Percentiles rank a stretch among this genome's conserved stretches.
These are phyloP conservation scores for Penicillium sp. DNA, from an alignment of 2,329 filamentous ascomycete genomes.

Conservation along the genomic window DNA sequence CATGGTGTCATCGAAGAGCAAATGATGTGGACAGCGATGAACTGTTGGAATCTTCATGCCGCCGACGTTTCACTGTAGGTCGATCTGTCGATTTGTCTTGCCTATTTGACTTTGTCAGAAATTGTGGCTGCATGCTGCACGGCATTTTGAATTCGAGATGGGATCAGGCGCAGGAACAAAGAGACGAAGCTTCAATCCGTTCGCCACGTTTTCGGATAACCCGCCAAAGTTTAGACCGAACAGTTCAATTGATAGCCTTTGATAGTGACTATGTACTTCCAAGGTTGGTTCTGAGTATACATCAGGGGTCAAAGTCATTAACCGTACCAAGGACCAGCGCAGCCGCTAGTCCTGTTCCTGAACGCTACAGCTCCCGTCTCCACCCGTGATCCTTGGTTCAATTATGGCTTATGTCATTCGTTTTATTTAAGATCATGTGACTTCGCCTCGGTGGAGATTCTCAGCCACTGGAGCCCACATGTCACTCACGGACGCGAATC, in stretches of 20 bases:
- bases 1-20: conserved; percentile 3
- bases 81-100: neutral
- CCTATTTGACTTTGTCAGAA: neutral
- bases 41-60: too few species aligned
- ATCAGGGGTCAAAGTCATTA: conserved; percentile 19
- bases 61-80: too few species aligned
- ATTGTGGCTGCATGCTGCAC: conserved; percentile 5
- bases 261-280: too few species aligned
- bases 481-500: neutral
- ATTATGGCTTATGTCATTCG: neutral
- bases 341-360: conserved; percentile 37
- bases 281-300: neutral
- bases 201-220: neutral
- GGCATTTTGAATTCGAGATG: neutral
- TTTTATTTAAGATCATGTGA: conserved; percentile 9
- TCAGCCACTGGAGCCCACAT: neutral
- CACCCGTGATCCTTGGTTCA: conserved; percentile 17
- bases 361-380: conserved; percentile 10
- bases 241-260: too few species aligned
- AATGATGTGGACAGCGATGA: neutral
- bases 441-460: neutral
- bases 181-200: neutral
- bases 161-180: conserved; percentile 3
- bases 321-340: conserved; percentile 17
- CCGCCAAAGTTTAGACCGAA: too few species aligned